A percentile compares a stretch with the other conserved stretches of the same genome.
These are phyloP conservation scores for Rosa hybrid DNA, from an alignment of 331 rosid species.

Conservation along the genomic window DNA sequence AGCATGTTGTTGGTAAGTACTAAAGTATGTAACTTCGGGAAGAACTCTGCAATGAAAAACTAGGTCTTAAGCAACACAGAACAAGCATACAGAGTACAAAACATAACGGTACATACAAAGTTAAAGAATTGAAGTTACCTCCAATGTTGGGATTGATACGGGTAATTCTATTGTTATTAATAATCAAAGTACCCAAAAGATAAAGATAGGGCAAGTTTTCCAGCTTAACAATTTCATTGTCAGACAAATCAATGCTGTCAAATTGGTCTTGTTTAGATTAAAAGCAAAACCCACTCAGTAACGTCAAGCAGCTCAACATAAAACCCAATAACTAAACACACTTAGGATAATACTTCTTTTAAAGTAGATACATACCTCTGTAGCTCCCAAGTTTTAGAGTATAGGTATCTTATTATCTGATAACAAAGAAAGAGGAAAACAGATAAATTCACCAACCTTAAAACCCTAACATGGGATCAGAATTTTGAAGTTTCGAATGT, in stretches of 20 bases:
- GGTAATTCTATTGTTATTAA: conserved; percentile 84
- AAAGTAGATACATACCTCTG: conserved; percentile 57
- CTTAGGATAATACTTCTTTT: not conserved
- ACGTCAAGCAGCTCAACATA: conserved; percentile 10
- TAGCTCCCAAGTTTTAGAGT: conserved; percentile 86
- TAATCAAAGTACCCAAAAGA: conserved; percentile 79
- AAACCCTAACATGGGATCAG: not conserved
- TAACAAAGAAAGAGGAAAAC: not conserved
- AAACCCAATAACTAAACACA: not conserved
- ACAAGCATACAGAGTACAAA: not conserved
- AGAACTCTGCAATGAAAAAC: too few relatives aligned
- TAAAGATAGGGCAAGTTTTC: conserved; percentile 82
- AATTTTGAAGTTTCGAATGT: not conserved
- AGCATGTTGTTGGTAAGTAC: too few relatives aligned
- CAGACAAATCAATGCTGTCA: too few relatives aligned
- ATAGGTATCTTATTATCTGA: conserved; percentile 85
- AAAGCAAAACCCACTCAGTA: conserved; percentile 13
- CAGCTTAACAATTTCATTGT: conserved; percentile 60
- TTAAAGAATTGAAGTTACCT: conserved; percentile 44
- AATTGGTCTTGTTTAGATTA: conserved; percentile 42
- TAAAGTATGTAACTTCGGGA: too few relatives aligned
- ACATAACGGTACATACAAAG: not conserved
- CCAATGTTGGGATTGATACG: conserved; percentile 86
- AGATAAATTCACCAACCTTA: not conserved
- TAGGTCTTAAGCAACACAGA: not conserved